These are phyloP conservation scores for Colletotrichum musae DNA, from an alignment of 2,329 filamentous ascomycete genomes.

Conservation along the genomic window DNA sequence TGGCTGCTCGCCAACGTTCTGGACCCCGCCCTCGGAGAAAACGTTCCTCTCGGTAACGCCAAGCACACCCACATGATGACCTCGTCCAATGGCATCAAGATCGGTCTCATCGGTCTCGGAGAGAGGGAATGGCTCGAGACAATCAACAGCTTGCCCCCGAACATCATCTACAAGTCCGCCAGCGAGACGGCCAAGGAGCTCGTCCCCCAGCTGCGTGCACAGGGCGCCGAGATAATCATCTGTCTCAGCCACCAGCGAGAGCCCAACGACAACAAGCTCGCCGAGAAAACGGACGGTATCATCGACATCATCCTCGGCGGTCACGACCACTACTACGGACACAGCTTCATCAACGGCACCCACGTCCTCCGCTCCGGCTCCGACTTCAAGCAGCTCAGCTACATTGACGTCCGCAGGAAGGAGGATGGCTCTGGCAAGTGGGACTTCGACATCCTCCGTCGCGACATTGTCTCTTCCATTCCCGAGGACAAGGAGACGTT, in stretches of 20 bases:
- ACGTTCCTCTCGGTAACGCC: slow-evolving; percentile 82
- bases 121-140: slow-evolving; percentile 92
- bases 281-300: slow-evolving; percentile 78
- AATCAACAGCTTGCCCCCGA: slow-evolving; percentile 87
- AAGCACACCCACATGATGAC: slow-evolving; percentile 83
- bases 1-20: slow-evolving; percentile 93
- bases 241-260: slow-evolving; percentile 89
- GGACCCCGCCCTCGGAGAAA: slow-evolving; percentile 84
- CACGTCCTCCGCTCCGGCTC: slow-evolving; percentile 90
- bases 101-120: slow-evolving; percentile 87
- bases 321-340: slow-evolving; percentile 91
- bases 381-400: slow-evolving; percentile 94
- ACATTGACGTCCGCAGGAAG: slow-evolving; percentile 81
- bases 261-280: slow-evolving; percentile 90
- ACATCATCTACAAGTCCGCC: slow-evolving; percentile 86
- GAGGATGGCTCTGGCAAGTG: slow-evolving; percentile 67
- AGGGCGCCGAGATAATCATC: slow-evolving; percentile 87
- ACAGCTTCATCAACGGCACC: slow-evolving; percentile 82
- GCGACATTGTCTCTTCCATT: slow-evolving; percentile 80
- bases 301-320: slow-evolving; percentile 91
- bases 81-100: slow-evolving; percentile 85
- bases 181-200: slow-evolving; percentile 82
- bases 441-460: slow-evolving; percentile 83
- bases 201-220: slow-evolving; percentile 78
- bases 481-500: slow-evolving; percentile 73